Conservation (phyloP, 2,329 filamentous ascomycete species). For the Hypoxylon sp. region DNA sequence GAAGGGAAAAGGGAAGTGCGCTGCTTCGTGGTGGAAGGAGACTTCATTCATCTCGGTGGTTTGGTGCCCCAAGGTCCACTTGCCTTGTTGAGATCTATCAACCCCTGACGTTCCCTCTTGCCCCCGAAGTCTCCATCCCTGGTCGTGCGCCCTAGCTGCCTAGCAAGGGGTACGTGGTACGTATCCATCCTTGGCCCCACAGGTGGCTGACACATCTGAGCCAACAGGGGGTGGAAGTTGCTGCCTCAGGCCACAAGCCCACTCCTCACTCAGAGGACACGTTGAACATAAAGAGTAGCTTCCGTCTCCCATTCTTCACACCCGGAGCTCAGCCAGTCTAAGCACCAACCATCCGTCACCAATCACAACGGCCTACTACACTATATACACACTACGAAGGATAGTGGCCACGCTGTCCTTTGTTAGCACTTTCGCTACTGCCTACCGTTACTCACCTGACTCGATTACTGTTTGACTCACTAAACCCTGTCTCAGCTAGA, state of each 20-base stretch:
- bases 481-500: slow-evolving; percentile 31
- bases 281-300: slow-evolving; percentile 46
- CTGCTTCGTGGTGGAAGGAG: not conserved
- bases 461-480: slow-evolving; percentile 42
- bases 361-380: slow-evolving; percentile 15
- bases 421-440: slow-evolving; percentile 16
- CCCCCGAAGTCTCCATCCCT: slow-evolving; percentile 26
- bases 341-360: slow-evolving; percentile 6
- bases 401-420: slow-evolving; percentile 37
- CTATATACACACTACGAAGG: slow-evolving; percentile 8
- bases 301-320: slow-evolving; percentile 26
- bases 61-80: slow-evolving; percentile 42
- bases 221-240: slow-evolving; percentile 10
- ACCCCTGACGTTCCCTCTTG: slow-evolving; percentile 39
- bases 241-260: slow-evolving; percentile 34
- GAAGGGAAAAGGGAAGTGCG: slow-evolving; percentile 31
- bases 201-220: slow-evolving; percentile 39
- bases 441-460: slow-evolving; percentile 12
- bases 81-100: slow-evolving; percentile 35
- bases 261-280: slow-evolving; percentile 40
- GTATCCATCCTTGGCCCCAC: slow-evolving; percentile 28
- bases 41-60: slow-evolving; percentile 40
- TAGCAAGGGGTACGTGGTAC: slow-evolving; percentile 19
- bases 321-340: slow-evolving; percentile 6
- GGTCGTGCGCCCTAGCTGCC: slow-evolving; percentile 14